Evolutionary conservation across 371 early-diverging fungal species (phyloP), one percentile per base, ranked within the genome.

Genomic region (Syncephalis fuscata): DNA sequence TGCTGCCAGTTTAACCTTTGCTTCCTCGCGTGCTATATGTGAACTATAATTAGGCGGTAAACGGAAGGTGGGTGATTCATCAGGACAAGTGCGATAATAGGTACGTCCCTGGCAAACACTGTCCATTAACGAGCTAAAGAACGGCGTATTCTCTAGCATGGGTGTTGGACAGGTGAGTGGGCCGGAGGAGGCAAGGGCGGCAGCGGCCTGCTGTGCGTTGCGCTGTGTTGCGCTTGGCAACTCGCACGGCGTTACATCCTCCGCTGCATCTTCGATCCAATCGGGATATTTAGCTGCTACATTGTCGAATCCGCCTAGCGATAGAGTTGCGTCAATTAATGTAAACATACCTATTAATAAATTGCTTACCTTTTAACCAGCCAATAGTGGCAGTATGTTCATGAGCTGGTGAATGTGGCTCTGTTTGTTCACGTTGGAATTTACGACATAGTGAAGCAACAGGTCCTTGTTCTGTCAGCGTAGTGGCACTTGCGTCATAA

Each of bases 401-500:
- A 45, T 59, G 57, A 23, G 23, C 32, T 32, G 32, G 11, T 32
- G 32, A 32, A 11, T 32, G 32, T 7, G 32, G 32, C 7, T 11
- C 32, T 32, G 32, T 32, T 32, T 32, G 32, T 32, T 32, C 32
- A 7, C 32, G 32, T 7, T 32, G 51, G 27, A 67, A 59, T 59
- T 67, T 67, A 48, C 61, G 60, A 26, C 59, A 59, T 2, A 77
- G 54, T 42, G 62, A 67, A 32, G 62, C 54, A 36, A 63, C 57
- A 0, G 74, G 67, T 26, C 62, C 55, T 21, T 66, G 66, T 44
- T 66, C 65, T 22, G 57, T 60, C 9, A 72, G 56, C 14, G 45
- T 23, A 8, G 60, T 44, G 0, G 71, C 68, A 15, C 58, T 48
- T 27, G 69, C 71, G 52, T 76, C 78, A 52, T 73, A 74, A 22